Percentiles rank a stretch among this genome's conserved stretches.
These are phyloP conservation scores for Aspergillus niger DNA, from an alignment of 2,329 filamentous ascomycete species.

Conservation along the genomic window DNA sequence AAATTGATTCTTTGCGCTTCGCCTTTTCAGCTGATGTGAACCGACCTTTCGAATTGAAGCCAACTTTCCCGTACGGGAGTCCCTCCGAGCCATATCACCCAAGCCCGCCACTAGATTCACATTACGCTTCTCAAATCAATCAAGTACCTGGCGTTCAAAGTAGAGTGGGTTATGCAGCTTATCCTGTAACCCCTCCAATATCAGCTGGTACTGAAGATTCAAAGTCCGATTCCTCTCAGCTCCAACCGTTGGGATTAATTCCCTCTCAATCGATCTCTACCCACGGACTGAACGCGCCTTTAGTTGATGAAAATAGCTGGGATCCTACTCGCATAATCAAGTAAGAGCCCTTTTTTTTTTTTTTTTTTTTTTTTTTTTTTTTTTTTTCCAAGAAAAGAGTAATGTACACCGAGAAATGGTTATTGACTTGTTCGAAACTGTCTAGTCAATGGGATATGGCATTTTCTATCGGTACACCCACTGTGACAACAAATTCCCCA, in stretches of 20 bases:
- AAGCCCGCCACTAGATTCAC: conserved; percentile 59
- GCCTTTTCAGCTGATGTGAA: conserved; percentile 85
- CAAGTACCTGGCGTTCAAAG: conserved; percentile 48
- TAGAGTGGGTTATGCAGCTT: conserved; percentile 55
- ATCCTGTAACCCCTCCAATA: conserved; percentile 79
- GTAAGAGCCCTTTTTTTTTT: conserved; percentile 55
- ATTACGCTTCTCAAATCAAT: conserved; percentile 55
- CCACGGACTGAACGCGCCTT: conserved; percentile 55
- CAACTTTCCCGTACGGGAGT: conserved; percentile 83
- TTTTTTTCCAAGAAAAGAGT: no score
- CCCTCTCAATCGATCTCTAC: conserved; percentile 37
- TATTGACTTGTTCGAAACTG: neutral
- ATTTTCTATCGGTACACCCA: conserved; percentile 70
- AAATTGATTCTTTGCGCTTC: conserved; percentile 84
- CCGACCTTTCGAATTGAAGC: conserved; percentile 86
- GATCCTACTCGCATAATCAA: conserved; percentile 88
- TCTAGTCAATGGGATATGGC: conserved; percentile 90
- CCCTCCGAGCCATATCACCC: conserved; percentile 65
- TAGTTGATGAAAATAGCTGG: conserved; percentile 72
- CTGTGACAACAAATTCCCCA: conserved; percentile 43
- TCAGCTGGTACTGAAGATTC: conserved; percentile 71
- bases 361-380: no score
- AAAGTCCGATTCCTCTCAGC: conserved; percentile 75
- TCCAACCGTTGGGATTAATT: conserved; percentile 58
- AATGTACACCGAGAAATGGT: neutral